Percentiles rank a stretch among this genome's conserved stretches.
Evolutionary conservation across 306 rosid genomes (phyloP).

Genomic region (Corylus avellana): DNA sequence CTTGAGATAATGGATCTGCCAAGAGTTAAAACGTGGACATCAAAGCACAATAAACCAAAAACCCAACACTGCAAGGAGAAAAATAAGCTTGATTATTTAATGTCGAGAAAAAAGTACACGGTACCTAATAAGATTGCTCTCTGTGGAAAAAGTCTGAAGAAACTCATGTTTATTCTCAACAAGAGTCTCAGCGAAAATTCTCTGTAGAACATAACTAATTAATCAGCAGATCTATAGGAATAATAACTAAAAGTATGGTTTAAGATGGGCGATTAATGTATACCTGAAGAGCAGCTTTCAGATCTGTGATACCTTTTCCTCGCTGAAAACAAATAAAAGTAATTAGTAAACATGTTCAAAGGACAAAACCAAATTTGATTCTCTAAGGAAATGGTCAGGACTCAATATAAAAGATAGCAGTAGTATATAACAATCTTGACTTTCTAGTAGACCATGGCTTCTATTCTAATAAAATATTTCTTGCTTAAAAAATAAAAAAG

Average conservation of each 20-base stretch:
- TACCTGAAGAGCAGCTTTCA: constrained; percentile 81
- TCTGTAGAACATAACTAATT: constrained; percentile 50
- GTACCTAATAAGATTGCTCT: constrained; percentile 62
- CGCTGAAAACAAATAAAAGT: constrained; percentile 52
- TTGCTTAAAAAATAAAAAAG: background rate
- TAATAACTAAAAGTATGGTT: constrained; percentile 2
- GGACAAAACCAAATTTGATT: background rate
- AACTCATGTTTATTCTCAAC: constrained; percentile 80
- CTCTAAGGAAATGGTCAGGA: background rate
- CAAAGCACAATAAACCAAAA: background rate
- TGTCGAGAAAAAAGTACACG: background rate
- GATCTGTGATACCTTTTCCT: constrained; percentile 88
- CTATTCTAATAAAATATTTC: background rate
- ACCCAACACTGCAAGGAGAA: background rate
- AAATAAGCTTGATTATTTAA: background rate
- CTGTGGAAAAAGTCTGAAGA: constrained; percentile 56
- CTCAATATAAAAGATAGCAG: background rate
- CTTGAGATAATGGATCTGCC: constrained; percentile 59
- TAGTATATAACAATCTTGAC: background rate
- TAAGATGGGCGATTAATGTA: constrained; percentile 4
- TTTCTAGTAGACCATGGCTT: background rate
- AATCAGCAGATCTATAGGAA: constrained; percentile 24
- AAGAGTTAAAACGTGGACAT: constrained; percentile 15
- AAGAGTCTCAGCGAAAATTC: constrained; percentile 80
- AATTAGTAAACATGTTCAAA: constrained; percentile 21